phyloP scores from a whole-genome alignment of 208 protist species.

The Phytomonas francai region DNA sequence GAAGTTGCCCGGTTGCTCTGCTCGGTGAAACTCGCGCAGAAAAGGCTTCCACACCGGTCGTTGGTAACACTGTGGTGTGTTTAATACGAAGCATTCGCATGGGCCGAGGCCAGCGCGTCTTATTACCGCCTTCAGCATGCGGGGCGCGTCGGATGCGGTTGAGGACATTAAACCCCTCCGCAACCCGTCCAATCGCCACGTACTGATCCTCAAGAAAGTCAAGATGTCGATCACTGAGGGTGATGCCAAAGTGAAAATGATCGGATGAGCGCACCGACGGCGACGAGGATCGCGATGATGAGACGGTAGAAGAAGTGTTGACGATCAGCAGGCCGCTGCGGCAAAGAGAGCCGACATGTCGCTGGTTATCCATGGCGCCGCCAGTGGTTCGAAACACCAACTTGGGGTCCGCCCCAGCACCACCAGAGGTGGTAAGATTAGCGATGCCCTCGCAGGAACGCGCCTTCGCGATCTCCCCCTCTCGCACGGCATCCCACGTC shows the following conservation, averaged over 20 bases:
- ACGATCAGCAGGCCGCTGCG: conserved; percentile 42
- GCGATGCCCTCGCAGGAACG: neutral
- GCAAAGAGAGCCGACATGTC: conserved; percentile 14
- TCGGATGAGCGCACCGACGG: conserved; percentile 7
- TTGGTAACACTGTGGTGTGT: conserved; percentile 50
- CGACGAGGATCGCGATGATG: neutral
- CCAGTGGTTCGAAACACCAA: no score
- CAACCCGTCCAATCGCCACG: conserved; percentile 48
- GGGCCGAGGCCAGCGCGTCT: conserved; percentile 26
- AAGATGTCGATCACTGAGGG: conserved; percentile 33
- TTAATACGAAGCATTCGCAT: conserved; percentile 52
- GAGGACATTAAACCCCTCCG: conserved; percentile 43
- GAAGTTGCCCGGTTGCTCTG: conserved; percentile 8
- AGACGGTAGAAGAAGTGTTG: conserved; percentile 10
- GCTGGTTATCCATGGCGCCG: neutral
- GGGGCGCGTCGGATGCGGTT: conserved; percentile 30
- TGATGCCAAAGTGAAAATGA: conserved; percentile 40
- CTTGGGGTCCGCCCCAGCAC: no score
- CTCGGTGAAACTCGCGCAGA: neutral
- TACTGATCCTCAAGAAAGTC: conserved; percentile 54
- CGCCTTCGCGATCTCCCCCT: neutral
- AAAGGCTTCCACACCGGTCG: conserved; percentile 38
- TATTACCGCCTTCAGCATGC: conserved; percentile 7
- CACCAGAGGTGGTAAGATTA: no score
- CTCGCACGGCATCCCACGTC: neutral